These are phyloP conservation scores for Urtica urens DNA, from an alignment of 306 rosid species.

Conservation along the genomic window DNA sequence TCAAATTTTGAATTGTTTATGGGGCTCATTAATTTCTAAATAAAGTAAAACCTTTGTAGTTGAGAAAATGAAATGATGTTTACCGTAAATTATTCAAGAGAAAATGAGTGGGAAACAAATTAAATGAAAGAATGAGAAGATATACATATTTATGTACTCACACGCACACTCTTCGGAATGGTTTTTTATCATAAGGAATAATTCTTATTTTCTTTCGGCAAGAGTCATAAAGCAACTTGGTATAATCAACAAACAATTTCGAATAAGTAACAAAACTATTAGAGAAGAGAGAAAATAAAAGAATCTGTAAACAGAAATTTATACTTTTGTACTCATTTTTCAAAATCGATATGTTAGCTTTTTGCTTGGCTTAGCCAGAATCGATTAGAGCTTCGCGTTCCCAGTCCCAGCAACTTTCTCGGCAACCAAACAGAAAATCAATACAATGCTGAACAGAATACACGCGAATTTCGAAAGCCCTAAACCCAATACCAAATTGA, in stretches of 20 bases:
- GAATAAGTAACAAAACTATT: no score
- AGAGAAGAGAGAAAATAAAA: not conserved
- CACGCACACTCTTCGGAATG: no score
- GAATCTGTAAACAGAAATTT: not conserved
- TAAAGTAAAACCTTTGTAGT: conserved; percentile 2
- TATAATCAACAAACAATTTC: not conserved
- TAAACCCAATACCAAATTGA: conserved; percentile 5
- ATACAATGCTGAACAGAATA: not conserved
- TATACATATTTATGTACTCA: no score
- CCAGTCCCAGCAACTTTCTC: not conserved
- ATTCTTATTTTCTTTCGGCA: no score
- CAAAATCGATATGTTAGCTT: not conserved
- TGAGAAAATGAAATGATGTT: not conserved
- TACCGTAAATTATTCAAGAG: not conserved
- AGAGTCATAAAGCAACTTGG: not conserved
- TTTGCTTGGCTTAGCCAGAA: not conserved
- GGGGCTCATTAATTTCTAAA: conserved; percentile 14
- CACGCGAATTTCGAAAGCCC: not conserved
- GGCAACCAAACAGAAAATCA: conserved; percentile 11
- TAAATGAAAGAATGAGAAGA: not conserved
- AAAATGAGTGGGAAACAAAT: not conserved
- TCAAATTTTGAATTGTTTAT: not conserved
- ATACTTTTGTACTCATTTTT: not conserved
- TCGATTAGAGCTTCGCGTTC: not conserved
- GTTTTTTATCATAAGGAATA: not conserved